These are phyloP conservation scores for Deuterostichococcus epilithicus DNA, from an alignment of 139 green algal genomes.

Conservation along the genomic window DNA sequence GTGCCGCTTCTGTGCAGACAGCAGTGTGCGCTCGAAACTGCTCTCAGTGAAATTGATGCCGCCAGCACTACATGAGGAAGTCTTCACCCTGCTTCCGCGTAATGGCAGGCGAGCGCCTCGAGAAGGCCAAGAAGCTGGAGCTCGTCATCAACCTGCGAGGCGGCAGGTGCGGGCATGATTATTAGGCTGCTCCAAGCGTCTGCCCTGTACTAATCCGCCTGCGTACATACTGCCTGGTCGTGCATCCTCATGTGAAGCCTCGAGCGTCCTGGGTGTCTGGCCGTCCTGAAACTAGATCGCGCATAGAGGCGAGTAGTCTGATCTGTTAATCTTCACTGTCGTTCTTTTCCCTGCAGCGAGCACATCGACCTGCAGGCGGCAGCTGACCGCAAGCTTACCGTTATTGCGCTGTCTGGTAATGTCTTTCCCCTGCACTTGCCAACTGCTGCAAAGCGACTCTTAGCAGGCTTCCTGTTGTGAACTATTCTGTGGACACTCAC, in stretches of 20 bases:
- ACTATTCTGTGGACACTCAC: too few relatives aligned
- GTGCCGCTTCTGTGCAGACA: too few relatives aligned
- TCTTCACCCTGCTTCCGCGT: background rate
- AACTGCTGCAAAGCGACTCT: background rate
- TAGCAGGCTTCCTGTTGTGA: too few relatives aligned
- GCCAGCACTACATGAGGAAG: too few relatives aligned
- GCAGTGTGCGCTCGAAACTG: too few relatives aligned
- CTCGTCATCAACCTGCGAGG: background rate
- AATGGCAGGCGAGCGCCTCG: background rate
- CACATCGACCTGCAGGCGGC: background rate
- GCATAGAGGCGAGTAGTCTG: background rate
- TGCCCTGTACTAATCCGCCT: too few relatives aligned
- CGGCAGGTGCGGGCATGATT: background rate
- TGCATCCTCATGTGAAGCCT: too few relatives aligned
- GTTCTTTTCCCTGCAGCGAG: background rate
- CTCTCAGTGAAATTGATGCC: too few relatives aligned
- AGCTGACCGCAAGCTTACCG: background rate
- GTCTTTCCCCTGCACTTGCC: background rate
- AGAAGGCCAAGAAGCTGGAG: background rate
- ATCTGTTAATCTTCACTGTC: background rate
- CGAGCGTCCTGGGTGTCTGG: too few relatives aligned
- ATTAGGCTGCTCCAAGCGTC: background rate
- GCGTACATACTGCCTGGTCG: too few relatives aligned
- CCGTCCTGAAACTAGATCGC: too few relatives aligned
- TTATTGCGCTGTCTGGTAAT: background rate